Conservation (phyloP, 2,329 filamentous ascomycete genomes). For the Zymoseptoria tritici region DNA sequence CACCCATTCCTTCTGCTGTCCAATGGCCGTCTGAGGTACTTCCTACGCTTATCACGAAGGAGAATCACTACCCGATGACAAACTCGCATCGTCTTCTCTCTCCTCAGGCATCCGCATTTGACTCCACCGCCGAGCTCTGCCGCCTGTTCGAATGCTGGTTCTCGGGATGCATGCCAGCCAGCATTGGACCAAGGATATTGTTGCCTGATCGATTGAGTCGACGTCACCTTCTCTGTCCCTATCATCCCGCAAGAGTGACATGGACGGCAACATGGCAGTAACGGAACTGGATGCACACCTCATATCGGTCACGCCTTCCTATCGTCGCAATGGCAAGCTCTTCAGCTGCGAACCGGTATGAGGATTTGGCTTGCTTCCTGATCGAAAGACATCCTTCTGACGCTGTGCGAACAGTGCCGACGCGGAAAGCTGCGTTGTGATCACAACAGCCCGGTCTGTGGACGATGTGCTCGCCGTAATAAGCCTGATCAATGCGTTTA, state of each 20-base stretch:
- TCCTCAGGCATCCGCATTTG: neutral
- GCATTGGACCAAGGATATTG: neutral
- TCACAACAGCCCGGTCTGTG: slow-evolving; percentile 27
- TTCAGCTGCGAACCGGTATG: slow-evolving; percentile 30
- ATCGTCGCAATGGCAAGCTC: slow-evolving; percentile 29
- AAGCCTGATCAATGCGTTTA: slow-evolving; percentile 29
- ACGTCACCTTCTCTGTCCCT: neutral
- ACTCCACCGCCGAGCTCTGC: neutral
- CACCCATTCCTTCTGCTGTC: neutral
- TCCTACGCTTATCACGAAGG: neutral
- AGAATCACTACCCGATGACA: neutral
- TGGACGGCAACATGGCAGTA: neutral
- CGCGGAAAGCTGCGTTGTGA: slow-evolving; percentile 31
- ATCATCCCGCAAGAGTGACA: neutral
- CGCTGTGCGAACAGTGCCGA: slow-evolving; percentile 18
- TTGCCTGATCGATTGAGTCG: neutral
- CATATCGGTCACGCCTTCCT: slow-evolving; percentile 14
- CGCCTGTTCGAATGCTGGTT: neutral
- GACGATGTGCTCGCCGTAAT: slow-evolving; percentile 26
- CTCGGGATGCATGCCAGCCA: neutral
- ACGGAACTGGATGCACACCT: neutral
- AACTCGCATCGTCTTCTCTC: neutral
- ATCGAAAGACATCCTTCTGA: neutral
- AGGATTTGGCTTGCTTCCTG: neutral
- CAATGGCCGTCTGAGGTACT: neutral